Conservation (phyloP, 1,284 basidiomycete genomes). For the Ustilago cynodontis region DNA sequence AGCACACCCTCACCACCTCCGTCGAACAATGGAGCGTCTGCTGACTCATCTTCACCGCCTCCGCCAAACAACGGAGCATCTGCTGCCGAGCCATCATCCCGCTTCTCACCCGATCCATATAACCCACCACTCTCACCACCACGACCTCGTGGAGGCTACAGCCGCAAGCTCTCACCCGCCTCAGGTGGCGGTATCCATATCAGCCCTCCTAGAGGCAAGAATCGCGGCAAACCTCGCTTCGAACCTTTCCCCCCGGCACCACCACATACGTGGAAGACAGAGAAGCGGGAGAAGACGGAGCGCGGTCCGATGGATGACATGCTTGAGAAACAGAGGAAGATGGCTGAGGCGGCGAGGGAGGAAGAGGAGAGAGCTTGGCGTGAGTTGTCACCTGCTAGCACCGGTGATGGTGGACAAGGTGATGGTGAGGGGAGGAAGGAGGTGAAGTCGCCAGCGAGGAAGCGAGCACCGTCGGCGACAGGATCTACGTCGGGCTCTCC, state of each 20-base stretch:
- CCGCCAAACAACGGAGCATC: background rate
- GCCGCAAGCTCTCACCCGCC: conserved; percentile 29
- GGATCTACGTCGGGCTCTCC: background rate
- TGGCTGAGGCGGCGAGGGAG: conserved; percentile 4
- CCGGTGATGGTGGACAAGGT: background rate
- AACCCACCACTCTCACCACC: conserved; percentile 55
- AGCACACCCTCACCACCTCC: background rate
- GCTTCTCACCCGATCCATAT: conserved; percentile 57
- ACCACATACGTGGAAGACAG: conserved; percentile 31
- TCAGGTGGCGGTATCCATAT: conserved; percentile 43
- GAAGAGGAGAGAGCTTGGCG: conserved; percentile 22
- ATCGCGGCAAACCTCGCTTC: conserved; percentile 22
- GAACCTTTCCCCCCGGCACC: conserved; percentile 39
- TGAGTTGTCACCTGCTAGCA: conserved; percentile 10
- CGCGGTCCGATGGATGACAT: conserved; percentile 28
- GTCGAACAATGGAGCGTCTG: background rate
- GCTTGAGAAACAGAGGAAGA: conserved; percentile 25
- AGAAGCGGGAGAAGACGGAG: conserved; percentile 13
- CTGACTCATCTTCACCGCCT: no score
- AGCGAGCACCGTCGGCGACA: background rate
- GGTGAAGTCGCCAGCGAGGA: background rate
- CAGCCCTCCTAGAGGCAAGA: conserved; percentile 30
- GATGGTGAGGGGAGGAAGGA: background rate
- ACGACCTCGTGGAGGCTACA: conserved; percentile 47
- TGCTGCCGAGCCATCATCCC: conserved; percentile 14